Conservation (phyloP, 805 yeast genomes). For the Suhomyces sp. region DNA sequence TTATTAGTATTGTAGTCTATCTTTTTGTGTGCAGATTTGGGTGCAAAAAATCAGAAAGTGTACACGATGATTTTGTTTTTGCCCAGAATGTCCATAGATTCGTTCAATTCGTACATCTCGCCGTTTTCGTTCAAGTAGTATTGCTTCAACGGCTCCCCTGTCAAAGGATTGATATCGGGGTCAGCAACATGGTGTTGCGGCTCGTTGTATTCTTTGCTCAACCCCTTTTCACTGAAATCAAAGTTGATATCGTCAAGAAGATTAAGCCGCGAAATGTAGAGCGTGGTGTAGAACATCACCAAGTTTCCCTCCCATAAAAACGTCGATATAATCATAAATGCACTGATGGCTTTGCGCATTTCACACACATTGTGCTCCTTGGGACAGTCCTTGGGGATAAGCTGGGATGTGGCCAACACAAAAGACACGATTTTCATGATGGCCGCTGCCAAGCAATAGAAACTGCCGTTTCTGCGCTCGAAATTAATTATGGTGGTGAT, state of each 20-base stretch:
- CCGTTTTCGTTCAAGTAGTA: slow-evolving; percentile 28
- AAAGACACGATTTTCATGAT: slow-evolving; percentile 36
- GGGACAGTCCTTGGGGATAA: slow-evolving; percentile 26
- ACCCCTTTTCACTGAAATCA: slow-evolving; percentile 22
- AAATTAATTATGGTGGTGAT: slow-evolving; percentile 36
- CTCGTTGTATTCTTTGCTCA: slow-evolving; percentile 5
- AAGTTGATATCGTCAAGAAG: slow-evolving; percentile 31
- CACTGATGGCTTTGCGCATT: slow-evolving; percentile 33
- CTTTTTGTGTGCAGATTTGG: neutral
- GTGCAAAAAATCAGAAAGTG: slow-evolving; percentile 14
- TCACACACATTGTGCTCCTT: slow-evolving; percentile 20
- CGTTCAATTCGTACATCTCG: slow-evolving; percentile 26
- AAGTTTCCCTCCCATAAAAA: slow-evolving; percentile 38
- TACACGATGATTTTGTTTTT: slow-evolving; percentile 29
- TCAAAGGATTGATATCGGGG: slow-evolving; percentile 1
- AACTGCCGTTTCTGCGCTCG: slow-evolving; percentile 39
- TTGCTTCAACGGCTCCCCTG: slow-evolving; percentile 23
- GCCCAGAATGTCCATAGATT: slow-evolving; percentile 15
- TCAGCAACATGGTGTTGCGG: neutral
- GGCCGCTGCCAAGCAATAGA: slow-evolving; percentile 35
- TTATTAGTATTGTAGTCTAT: neutral
- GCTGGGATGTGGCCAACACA: slow-evolving; percentile 23
- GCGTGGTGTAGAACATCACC: slow-evolving; percentile 37
- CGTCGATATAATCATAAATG: slow-evolving; percentile 36
- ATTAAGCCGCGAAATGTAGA: slow-evolving; percentile 36